Conservation (phyloP, 2,329 filamentous ascomycete species). For the Curvularia verruculosa region DNA sequence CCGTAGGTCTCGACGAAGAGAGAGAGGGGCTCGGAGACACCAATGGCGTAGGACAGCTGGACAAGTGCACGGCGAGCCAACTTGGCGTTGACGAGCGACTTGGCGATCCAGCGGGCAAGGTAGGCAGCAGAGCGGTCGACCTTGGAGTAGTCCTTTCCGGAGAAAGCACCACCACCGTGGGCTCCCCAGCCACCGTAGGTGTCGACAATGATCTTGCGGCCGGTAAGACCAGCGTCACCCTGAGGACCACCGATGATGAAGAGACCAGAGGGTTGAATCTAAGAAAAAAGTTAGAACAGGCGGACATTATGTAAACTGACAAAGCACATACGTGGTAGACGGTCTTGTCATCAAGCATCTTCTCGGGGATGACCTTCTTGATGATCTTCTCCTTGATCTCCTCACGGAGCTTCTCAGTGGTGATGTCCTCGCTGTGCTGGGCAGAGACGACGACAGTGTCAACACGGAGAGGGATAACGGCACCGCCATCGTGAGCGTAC, state of each 20-base stretch:
- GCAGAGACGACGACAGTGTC: constrained; percentile 97
- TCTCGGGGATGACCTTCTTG: constrained; percentile 87
- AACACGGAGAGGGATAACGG: constrained; percentile 88
- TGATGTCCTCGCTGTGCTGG: constrained; percentile 88
- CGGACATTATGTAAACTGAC: too few relatives aligned
- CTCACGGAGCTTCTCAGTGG: constrained; percentile 89
- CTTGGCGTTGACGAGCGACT: constrained; percentile 89
- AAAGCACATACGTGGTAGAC: constrained; percentile 80
- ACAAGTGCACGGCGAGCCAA: constrained; percentile 92
- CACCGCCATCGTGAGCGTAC: constrained; percentile 95
- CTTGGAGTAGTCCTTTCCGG: constrained; percentile 99
- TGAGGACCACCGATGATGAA: constrained; percentile 99
- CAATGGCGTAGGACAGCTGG: constrained; percentile 99
- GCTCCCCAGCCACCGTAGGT: constrained; percentile 99
- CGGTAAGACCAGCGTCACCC: constrained; percentile 97
- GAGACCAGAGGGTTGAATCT: constrained; percentile 94
- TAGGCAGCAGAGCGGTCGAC: constrained; percentile 98
- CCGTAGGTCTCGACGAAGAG: constrained; percentile 98
- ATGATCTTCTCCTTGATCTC: constrained; percentile 98
- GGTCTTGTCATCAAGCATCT: constrained; percentile 92
- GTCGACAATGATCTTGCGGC: constrained; percentile 99
- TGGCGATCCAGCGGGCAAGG: constrained; percentile 97
- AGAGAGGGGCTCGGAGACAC: constrained; percentile 96
- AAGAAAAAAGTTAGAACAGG: constrained; percentile 23
- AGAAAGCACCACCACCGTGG: constrained; percentile 99